Conservation (phyloP, 169 alveolate genomes). For the Plasmodium coatneyi region DNA sequence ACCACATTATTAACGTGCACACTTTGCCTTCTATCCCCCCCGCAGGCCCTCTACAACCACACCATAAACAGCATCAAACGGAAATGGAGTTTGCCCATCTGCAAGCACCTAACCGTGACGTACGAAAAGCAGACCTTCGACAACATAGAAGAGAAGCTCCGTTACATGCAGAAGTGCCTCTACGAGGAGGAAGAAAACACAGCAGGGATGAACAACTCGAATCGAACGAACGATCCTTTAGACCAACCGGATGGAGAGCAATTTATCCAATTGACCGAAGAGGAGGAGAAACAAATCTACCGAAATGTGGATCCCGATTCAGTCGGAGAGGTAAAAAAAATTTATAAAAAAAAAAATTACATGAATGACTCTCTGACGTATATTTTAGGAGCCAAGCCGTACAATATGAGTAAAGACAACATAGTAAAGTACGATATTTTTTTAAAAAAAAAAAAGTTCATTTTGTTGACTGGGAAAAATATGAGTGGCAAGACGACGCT, state of each 20-base stretch:
- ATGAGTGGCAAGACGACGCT: constrained; percentile 76
- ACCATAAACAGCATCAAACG: constrained; percentile 59
- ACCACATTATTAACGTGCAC: not conserved
- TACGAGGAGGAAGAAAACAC: constrained; percentile 3
- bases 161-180: constrained; percentile 10
- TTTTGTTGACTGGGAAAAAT: constrained; percentile 68
- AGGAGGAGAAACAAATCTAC: constrained; percentile 31
- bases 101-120: constrained; percentile 52
- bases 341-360: constrained; percentile 60
- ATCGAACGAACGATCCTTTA: not conserved
- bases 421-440: constrained; percentile 61
- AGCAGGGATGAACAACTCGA: not conserved
- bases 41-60: constrained; percentile 72
- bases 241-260: not conserved
- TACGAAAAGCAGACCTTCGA: constrained; percentile 18
- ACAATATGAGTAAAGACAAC: constrained; percentile 63
- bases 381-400: constrained; percentile 65
- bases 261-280: constrained; percentile 4
- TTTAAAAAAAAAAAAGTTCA: constrained; percentile 65
- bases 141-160: constrained; percentile 17
- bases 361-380: constrained; percentile 53
- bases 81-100: constrained; percentile 45
- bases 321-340: constrained; percentile 61
- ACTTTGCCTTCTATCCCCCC: not conserved
- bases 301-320: constrained; percentile 33